These are phyloP conservation scores for Ustilago tritici DNA, from an alignment of 1,284 basidiomycete species.

Conservation along the genomic window DNA sequence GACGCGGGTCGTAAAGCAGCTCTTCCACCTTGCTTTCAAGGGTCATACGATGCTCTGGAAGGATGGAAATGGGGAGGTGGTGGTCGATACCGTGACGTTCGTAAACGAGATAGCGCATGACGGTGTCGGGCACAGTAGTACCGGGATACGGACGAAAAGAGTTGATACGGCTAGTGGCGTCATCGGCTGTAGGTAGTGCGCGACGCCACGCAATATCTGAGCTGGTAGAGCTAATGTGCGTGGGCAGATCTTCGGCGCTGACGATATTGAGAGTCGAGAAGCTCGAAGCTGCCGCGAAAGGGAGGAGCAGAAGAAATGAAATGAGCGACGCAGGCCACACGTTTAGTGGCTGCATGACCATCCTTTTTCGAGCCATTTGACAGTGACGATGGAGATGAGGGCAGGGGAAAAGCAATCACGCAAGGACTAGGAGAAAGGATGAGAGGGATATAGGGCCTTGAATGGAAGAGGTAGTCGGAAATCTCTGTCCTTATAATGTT, in stretches of 20 bases:
- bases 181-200: background rate
- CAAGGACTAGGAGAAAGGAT: too few species aligned
- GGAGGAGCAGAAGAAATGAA: background rate
- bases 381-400: background rate
- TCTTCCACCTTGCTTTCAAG: constrained; percentile 4
- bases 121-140: constrained; percentile 1
- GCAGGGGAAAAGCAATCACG: background rate
- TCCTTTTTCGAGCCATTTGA: background rate
- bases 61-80: background rate
- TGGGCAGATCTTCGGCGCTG: background rate
- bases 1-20: background rate
- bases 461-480: too few species aligned
- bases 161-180: constrained; percentile 9
- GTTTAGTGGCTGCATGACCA: background rate
- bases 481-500: too few species aligned
- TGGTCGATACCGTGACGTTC: constrained; percentile 11
- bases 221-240: background rate
- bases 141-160: background rate
- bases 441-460: too few species aligned
- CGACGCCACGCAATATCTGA: background rate
- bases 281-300: background rate
- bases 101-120: constrained; percentile 9
- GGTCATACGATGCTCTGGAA: background rate
- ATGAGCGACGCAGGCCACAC: background rate
- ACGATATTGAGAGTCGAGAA: background rate